A percentile compares a stretch with the other conserved stretches of the same genome.
Evolutionary conservation across 1,284 basidiomycete species (phyloP).

Genomic region (Bothia castanella): DNA sequence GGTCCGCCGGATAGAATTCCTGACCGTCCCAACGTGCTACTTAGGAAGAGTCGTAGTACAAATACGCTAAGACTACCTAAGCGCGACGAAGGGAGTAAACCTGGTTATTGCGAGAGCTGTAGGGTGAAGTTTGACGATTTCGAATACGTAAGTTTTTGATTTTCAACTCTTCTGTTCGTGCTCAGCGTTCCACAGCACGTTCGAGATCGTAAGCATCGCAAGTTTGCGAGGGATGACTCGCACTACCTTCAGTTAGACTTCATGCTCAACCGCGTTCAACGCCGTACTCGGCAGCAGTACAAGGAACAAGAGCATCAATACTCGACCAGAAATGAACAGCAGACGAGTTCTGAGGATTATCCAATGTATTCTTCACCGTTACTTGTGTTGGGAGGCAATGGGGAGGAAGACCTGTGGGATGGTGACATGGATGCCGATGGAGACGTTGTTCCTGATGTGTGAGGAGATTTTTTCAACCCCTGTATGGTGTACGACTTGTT

Average conservation of each 20-base stretch:
- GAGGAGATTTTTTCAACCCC: conserved; percentile 12
- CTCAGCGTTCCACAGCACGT: conserved; percentile 62
- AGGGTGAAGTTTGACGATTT: conserved; percentile 90
- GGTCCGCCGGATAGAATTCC: conserved; percentile 62
- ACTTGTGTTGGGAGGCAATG: conserved; percentile 4
- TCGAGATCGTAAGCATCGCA: conserved; percentile 71
- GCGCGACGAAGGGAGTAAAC: conserved; percentile 82
- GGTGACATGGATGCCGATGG: conserved; percentile 19
- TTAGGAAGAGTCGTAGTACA: conserved; percentile 75
- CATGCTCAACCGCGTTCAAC: conserved; percentile 70
- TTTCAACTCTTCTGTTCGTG: background rate
- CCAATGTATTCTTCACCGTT: conserved; percentile 28
- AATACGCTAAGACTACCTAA: conserved; percentile 70
- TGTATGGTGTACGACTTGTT: conserved; percentile 26
- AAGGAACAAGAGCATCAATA: conserved; percentile 24
- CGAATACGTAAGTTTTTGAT: conserved; percentile 56
- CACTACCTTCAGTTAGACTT: conserved; percentile 85
- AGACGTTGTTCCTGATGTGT: conserved; percentile 21
- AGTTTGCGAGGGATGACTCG: conserved; percentile 76
- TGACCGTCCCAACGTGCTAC: conserved; percentile 42
- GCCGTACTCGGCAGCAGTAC: conserved; percentile 54
- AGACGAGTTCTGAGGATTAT: conserved; percentile 26
- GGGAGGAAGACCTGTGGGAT: conserved; percentile 27
- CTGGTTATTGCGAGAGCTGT: conserved; percentile 99
- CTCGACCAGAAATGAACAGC: conserved; percentile 9